Base-by-base conservation (phyloP, 768 basidiomycete genomes). In the Infundibulicybe gibba region DNA sequence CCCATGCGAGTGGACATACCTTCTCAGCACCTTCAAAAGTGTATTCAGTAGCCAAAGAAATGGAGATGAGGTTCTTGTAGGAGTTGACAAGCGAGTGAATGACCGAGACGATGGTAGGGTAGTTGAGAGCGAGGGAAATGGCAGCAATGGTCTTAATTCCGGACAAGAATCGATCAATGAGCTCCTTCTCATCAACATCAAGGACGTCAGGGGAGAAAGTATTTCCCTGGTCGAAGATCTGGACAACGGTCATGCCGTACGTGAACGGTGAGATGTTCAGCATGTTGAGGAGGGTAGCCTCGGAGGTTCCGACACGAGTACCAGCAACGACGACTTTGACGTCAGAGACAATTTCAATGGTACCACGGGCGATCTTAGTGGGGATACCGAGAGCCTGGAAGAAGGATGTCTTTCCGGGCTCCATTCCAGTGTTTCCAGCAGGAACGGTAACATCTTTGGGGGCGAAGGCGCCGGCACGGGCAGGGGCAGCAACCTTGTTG, bases 321-420 rank as follows among this genome's bases (percentile, higher is more conserved):
- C 94, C 94, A 45, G 85, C 90, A 40, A 73, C 72, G 62, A 99
- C 91, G 76, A 99, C 94, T 74, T 94, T 86, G 64, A 98, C 87
- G 63, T 98, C 94, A 54, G 85, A 81, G 50, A 97, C 91, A 66
- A 98, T 99, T 91, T 99, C 97, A 60, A 99, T 98, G 46, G 97
- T 98, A 79, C 97, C 97, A 85, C 97, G 89, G 43, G 97, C 94
- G 56, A 99, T 98, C 83, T 99, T 99, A 69, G 97, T 99, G 40
- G 97, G 95, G 71, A 99, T 94, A 76, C 89, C 87, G 64, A 99
- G 87, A 48, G 97, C 97, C 80, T 99, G 97, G 92, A 99, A 99
- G 92, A 98, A 99, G 60, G 97, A 97, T 51, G 97, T 99, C 81
- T 99, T 99, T 63, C 95, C 97, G 60, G 97, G 97, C 70, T 98